Evolutionary conservation across 768 basidiomycete species (phyloP).

Genomic region (Boletus reticuloceps): DNA sequence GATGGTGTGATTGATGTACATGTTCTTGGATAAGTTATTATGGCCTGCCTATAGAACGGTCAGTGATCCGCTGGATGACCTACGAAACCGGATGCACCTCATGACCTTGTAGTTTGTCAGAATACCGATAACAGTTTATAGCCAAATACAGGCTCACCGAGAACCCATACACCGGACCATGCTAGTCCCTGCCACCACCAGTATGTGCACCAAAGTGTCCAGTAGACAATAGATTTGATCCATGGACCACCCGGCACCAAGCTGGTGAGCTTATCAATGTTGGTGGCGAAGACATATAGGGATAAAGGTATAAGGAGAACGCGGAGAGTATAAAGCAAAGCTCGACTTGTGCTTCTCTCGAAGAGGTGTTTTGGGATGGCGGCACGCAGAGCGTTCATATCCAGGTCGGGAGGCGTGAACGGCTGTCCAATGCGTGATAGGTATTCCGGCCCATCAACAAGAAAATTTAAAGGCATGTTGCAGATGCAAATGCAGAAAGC

Average conservation of each 20-base stretch:
- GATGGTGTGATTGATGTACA: background rate
- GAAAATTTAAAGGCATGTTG: background rate
- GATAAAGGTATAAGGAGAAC: background rate
- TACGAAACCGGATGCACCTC: background rate
- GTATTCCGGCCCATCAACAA: background rate
- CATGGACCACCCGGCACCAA: background rate
- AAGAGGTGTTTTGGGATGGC: background rate
- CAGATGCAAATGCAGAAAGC: background rate
- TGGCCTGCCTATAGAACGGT: background rate
- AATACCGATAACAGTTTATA: background rate
- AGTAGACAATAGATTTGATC: background rate
- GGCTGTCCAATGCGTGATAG: background rate
- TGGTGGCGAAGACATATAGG: background rate
- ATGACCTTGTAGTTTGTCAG: background rate
- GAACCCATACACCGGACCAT: background rate
- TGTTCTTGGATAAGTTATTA: background rate
- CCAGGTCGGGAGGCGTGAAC: background rate
- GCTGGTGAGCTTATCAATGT: background rate
- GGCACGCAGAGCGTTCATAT: background rate
- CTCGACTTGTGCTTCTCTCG: background rate
- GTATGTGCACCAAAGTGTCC: background rate
- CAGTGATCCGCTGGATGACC: background rate
- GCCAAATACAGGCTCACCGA: background rate
- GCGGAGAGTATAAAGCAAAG: background rate
- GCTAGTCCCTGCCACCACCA: slow-evolving; percentile 1